Evolutionary conservation across 2,329 filamentous ascomycete genomes (phyloP).

Genomic region (Coniochaeta prunicola): DNA sequence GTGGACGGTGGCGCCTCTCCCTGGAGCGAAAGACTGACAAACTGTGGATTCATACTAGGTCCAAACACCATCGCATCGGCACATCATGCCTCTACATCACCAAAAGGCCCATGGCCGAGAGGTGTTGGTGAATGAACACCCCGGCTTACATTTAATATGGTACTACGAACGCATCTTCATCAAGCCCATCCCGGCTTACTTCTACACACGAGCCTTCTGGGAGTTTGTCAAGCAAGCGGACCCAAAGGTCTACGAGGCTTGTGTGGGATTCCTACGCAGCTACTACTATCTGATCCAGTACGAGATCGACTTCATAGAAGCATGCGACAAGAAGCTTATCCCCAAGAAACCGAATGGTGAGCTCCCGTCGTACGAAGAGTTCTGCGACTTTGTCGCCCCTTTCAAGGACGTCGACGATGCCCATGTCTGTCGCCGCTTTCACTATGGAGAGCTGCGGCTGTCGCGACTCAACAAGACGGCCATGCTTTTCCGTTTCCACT

Average conservation of each 20-base stretch:
- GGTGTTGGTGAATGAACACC: conserved; percentile 30
- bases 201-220: conserved; percentile 27
- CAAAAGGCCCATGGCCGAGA: conserved; percentile 27
- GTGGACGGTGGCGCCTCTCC: background rate
- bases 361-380: conserved; percentile 18
- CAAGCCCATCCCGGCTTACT: conserved; percentile 32
- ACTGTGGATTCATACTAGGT: background rate
- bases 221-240: conserved; percentile 15
- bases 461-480: conserved; percentile 23
- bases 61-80: conserved; percentile 16
- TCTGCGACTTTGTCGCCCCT: conserved; percentile 20
- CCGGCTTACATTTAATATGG: conserved; percentile 34
- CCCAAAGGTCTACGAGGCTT: conserved; percentile 13
- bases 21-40: background rate
- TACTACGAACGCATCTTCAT: conserved; percentile 29
- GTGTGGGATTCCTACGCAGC: conserved; percentile 26
- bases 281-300: conserved; percentile 26
- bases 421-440: conserved; percentile 22
- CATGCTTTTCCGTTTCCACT: conserved; percentile 9
- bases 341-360: conserved; percentile 14
- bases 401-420: conserved; percentile 18
- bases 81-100: conserved; percentile 28
- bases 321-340: conserved; percentile 18
- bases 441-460: conserved; percentile 30
- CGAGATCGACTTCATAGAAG: conserved; percentile 25